phyloP scores from a whole-genome alignment of 345 rosid genomes.

The Abelmoschus esculentus region DNA sequence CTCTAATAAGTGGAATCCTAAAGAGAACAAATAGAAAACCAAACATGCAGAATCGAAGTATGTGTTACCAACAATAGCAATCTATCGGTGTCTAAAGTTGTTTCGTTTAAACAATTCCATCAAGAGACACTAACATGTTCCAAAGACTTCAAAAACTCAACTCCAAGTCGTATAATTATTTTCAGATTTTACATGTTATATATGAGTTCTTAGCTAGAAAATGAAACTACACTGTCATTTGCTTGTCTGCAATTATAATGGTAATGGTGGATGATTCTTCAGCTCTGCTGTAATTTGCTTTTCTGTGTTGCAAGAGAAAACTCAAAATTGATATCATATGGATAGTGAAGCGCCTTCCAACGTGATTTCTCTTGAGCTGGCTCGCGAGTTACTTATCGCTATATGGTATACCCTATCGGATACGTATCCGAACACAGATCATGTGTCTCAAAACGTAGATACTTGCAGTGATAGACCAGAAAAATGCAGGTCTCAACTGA shows the following conservation, averaged over 20 bases:
- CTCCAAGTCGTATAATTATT: background rate
- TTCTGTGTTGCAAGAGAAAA: background rate
- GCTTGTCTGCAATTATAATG: background rate
- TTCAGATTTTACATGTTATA: too few relatives aligned
- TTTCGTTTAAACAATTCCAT: background rate
- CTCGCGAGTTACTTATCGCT: constrained; percentile 2
- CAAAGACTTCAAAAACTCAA: background rate
- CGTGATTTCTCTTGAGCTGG: background rate
- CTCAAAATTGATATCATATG: constrained; percentile 1
- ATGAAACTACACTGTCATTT: too few relatives aligned
- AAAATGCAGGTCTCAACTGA: constrained; percentile 6
- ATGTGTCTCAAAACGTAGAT: background rate
- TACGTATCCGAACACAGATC: background rate
- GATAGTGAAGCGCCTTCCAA: background rate
- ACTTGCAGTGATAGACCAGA: background rate
- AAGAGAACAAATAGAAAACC: background rate
- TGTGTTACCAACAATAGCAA: background rate
- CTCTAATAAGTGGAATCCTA: background rate
- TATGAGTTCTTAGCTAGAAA: too few relatives aligned
- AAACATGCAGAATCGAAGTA: background rate
- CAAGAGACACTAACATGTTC: background rate
- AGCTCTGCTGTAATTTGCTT: background rate
- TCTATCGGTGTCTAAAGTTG: background rate
- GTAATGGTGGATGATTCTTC: background rate
- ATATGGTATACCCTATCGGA: background rate